Base-by-base conservation (phyloP, 1,139 yeast genomes). In the Ogataea hybrid region DNA sequence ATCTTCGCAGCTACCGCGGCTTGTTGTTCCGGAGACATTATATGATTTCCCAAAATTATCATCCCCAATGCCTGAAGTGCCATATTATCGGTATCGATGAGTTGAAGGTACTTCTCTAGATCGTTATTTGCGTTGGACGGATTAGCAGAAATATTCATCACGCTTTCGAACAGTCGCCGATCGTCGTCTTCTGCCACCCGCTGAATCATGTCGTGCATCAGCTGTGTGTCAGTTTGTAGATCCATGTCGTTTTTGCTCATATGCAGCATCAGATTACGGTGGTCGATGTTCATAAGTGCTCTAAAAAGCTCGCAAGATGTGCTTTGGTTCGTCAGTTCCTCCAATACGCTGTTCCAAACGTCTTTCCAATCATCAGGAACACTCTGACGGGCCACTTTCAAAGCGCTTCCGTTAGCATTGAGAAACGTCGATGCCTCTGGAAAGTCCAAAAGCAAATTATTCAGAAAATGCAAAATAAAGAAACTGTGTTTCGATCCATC, bases 41-140 rank as follows among this genome's bases (percentile, higher is more conserved):
- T 46, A 28, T 38, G 45, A 25, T 51, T 51, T 6, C 46, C 51
- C 18, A 46, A 9, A 4, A 46, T 32, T 2, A 51, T 41, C 51
- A 49, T 49, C 4, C 36, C 39, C n/a, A 45, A 18, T 5, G 49
- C 35, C 12, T 23, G 28, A 8, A 37, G 25, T 6, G 31, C 18
- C 25, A 8, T 8, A 2, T 17, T 31, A 11, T 25, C 28, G n/a
- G 14, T 11, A 10, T 34, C 11, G 5, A 46, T 6, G 10, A 41
- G 25, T 14, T 18, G 9, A 10, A 32, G 14, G 28, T 39, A 43
- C 27, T 15, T 16, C 15, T 35, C 47, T 5, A 46, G 30, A 7
- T 34, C 33, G 32, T 41, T 46, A 30, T 46, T 46, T 9, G 10
- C 7, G 36, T 31, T 41, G 6, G 47, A 31, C 12, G 15, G 9